Evolutionary conservation across 2,329 filamentous ascomycete species (phyloP).

Genomic region (Elsinoe batatas): DNA sequence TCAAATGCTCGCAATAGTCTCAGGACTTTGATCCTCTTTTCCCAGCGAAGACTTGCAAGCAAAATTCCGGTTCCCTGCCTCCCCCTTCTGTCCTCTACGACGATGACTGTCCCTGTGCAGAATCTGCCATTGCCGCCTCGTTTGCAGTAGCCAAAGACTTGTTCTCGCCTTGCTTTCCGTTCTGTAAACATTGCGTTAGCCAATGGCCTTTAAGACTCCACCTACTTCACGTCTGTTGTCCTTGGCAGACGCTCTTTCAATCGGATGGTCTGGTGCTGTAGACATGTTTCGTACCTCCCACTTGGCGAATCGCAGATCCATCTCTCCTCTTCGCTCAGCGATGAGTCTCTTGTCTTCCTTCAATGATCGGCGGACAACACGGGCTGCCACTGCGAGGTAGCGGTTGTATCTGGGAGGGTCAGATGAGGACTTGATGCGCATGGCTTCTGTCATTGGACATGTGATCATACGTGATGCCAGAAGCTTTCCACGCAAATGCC

Average conservation of each 20-base stretch:
- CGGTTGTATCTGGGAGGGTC: constrained; percentile 79
- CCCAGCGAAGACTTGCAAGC: not conserved
- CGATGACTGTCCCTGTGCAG: constrained; percentile 12
- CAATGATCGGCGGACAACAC: constrained; percentile 88
- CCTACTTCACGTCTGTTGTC: constrained; percentile 10
- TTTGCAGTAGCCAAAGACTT: constrained; percentile 58
- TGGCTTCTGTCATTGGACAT: not conserved
- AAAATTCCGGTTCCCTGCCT: not conserved
- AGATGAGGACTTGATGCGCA: constrained; percentile 10
- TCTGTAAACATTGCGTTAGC: constrained; percentile 44
- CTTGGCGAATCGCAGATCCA: constrained; percentile 83
- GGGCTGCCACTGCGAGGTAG: constrained; percentile 91
- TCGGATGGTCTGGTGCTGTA: not conserved
- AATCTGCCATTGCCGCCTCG: constrained; percentile 34
- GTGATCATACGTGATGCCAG: constrained; percentile 77
- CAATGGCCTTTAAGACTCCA: constrained; percentile 1
- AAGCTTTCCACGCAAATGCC: constrained; percentile 97
- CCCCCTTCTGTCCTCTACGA: not conserved
- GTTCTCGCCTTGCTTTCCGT: constrained; percentile 87
- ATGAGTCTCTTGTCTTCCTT: constrained; percentile 86
- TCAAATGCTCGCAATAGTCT: not conserved
- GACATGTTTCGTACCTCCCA: constrained; percentile 68
- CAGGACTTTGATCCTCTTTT: not conserved
- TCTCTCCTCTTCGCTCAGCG: constrained; percentile 82
- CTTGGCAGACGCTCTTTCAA: not conserved